Conservation (phyloP, 805 yeast species). For the Wickerhamiella hasegawae region DNA sequence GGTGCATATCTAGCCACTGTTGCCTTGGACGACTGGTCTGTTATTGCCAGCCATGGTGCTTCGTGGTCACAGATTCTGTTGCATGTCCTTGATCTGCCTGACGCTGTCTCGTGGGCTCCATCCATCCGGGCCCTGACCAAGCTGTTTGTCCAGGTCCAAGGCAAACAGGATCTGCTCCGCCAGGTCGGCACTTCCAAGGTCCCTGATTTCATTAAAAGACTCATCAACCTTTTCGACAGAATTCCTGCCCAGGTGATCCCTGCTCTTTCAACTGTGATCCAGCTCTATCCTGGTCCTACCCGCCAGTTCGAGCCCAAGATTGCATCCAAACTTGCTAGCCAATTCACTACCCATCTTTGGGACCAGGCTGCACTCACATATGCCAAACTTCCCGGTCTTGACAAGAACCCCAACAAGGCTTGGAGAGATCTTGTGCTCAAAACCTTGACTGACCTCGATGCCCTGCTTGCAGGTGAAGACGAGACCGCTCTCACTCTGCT, state of each 20-base stretch:
- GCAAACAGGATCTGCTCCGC: conserved; percentile 71
- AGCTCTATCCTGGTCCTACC: conserved; percentile 12
- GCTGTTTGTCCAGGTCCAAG: conserved; percentile 27
- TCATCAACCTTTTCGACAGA: conserved; percentile 14
- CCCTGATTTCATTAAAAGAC: conserved; percentile 34
- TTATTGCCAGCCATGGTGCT: conserved; percentile 25
- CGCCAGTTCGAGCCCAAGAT: conserved; percentile 11
- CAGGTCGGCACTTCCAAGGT: conserved; percentile 71
- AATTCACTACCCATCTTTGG: neutral
- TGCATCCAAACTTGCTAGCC: neutral
- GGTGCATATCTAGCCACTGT: conserved; percentile 22
- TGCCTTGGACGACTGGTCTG: conserved; percentile 14
- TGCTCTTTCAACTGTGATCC: conserved; percentile 6
- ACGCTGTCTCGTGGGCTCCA: conserved; percentile 19
- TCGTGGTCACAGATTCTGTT: conserved; percentile 24
- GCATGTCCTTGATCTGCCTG: conserved; percentile 25
- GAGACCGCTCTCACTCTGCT: too few relatives aligned
- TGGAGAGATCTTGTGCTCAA: too few relatives aligned
- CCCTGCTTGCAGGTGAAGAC: too few relatives aligned
- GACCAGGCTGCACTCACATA: neutral
- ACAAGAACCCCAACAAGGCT: neutral
- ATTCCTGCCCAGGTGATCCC: conserved; percentile 2
- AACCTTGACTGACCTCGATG: too few relatives aligned
- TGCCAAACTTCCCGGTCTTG: neutral
- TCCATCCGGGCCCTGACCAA: conserved; percentile 16